A percentile compares a stretch with the other conserved stretches of the same genome.
phyloP scores from a whole-genome alignment of 192 early-diverging fungal species.

The Backusella liffmaniae region DNA sequence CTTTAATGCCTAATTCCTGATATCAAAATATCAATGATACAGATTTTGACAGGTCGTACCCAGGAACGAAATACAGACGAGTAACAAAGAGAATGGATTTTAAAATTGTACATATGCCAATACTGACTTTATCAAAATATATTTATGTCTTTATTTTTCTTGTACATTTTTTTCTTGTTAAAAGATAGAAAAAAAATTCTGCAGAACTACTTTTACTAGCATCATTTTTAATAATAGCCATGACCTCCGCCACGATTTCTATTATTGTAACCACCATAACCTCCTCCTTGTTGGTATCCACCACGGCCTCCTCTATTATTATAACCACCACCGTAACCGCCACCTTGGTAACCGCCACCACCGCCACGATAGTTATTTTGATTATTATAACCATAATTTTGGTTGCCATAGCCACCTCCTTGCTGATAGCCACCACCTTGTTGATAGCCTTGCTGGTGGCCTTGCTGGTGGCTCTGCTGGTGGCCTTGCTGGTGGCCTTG shows the following conservation, averaged over 20 bases:
- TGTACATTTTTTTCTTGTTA: neutral
- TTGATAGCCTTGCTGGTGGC: constrained; percentile 28
- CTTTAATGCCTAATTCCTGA: neutral
- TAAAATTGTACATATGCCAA: no score
- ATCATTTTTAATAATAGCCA: neutral
- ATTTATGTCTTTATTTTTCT: neutral
- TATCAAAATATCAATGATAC: neutral
- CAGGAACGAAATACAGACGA: no score
- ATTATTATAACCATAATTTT: constrained; percentile 25
- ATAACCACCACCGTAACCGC: constrained; percentile 33
- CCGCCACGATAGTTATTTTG: constrained; percentile 10
- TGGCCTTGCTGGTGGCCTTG: neutral
- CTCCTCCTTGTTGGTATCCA: constrained; percentile 22
- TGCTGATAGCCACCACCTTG: neutral
- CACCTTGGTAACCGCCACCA: constrained; percentile 26
- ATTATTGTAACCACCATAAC: constrained; percentile 16
- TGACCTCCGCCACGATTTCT: constrained; percentile 1
- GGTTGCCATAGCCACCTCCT: constrained; percentile 26
- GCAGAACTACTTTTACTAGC: no score
- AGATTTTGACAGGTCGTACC: neutral
- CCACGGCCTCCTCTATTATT: constrained; percentile 28
- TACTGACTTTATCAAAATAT: neutral
- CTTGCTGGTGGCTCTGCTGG: neutral
- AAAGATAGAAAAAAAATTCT: no score
- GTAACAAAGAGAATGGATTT: no score